phyloP scores from a whole-genome alignment of 1,284 basidiomycete species.

The Pascua guehoae region DNA sequence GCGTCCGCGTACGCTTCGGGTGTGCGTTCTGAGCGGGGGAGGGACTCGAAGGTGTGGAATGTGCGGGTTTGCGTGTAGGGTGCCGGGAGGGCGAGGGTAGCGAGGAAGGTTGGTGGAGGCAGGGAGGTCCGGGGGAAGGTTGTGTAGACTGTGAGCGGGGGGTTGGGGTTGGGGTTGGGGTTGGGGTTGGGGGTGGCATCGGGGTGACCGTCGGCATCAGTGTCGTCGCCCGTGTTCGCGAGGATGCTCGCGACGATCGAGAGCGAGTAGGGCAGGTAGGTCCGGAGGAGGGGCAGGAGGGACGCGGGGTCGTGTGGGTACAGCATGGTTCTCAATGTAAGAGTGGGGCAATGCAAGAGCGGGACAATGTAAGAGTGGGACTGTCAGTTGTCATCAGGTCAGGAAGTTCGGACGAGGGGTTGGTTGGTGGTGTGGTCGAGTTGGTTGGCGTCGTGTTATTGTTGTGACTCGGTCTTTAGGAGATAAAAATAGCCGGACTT shows the following conservation, averaged over 20 bases:
- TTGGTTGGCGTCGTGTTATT: too few species aligned
- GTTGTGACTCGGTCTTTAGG: too few species aligned
- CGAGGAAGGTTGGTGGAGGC: slow-evolving; percentile 14
- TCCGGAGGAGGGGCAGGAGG: slow-evolving; percentile 16
- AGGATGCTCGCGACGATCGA: slow-evolving; percentile 16
- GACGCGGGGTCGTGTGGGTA: slow-evolving; percentile 14
- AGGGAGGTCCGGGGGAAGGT: slow-evolving; percentile 2
- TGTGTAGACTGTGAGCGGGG: slow-evolving; percentile 1
- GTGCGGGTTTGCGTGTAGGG: slow-evolving; percentile 21
- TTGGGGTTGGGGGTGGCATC: too few species aligned
- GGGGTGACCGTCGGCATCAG: neutral
- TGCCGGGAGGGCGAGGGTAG: slow-evolving; percentile 13
- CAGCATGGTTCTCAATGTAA: neutral
- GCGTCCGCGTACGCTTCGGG: neutral
- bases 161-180: neutral
- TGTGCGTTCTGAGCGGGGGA: neutral
- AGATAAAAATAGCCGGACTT: too few species aligned
- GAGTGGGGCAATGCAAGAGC: too few species aligned
- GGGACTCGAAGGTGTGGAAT: slow-evolving; percentile 18
- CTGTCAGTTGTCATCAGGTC: too few species aligned
- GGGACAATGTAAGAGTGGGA: too few species aligned
- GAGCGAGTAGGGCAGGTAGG: slow-evolving; percentile 18
- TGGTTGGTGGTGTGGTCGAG: too few species aligned
- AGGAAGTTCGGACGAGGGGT: too few species aligned
- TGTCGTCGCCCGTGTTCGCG: neutral